phyloP scores from a whole-genome alignment of 2,329 filamentous ascomycete genomes.

The Penicillium sp. region DNA sequence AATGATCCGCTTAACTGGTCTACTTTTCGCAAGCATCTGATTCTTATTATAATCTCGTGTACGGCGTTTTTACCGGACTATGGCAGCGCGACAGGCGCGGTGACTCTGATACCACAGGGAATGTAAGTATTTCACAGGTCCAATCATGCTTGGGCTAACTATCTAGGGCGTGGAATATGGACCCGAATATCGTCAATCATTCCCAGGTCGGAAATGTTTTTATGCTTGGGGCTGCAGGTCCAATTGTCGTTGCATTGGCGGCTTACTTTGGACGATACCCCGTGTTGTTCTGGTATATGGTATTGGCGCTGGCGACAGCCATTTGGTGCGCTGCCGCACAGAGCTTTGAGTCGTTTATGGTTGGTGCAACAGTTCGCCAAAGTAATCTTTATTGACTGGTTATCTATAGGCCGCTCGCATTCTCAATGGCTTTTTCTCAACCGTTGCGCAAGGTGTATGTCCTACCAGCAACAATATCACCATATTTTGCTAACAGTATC shows the following conservation, averaged over 20 bases:
- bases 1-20: constrained; percentile 40
- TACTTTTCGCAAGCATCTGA: constrained; percentile 29
- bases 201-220: constrained; percentile 42
- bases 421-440: constrained; percentile 44
- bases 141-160: background rate
- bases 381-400: background rate
- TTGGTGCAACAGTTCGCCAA: constrained; percentile 5
- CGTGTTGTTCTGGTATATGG: constrained; percentile 39
- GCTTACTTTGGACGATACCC: constrained; percentile 44
- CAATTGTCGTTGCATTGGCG: constrained; percentile 38
- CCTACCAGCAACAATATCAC: constrained; percentile 1
- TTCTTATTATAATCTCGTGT: constrained; percentile 37
- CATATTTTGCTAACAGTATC: background rate
- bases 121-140: constrained; percentile 10
- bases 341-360: constrained; percentile 11
- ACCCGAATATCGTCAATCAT: constrained; percentile 37
- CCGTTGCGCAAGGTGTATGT: constrained; percentile 37
- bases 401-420: constrained; percentile 34
- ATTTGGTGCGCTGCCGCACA: constrained; percentile 25
- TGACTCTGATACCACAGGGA: constrained; percentile 39
- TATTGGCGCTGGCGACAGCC: constrained; percentile 35
- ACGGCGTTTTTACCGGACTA: constrained; percentile 41
- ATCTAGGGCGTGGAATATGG: constrained; percentile 34
- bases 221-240: constrained; percentile 41
- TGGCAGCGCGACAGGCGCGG: constrained; percentile 39